Evolutionary conservation across 2,329 filamentous ascomycete genomes (phyloP).

Genomic region (Paraphaeosphaeria minitans): DNA sequence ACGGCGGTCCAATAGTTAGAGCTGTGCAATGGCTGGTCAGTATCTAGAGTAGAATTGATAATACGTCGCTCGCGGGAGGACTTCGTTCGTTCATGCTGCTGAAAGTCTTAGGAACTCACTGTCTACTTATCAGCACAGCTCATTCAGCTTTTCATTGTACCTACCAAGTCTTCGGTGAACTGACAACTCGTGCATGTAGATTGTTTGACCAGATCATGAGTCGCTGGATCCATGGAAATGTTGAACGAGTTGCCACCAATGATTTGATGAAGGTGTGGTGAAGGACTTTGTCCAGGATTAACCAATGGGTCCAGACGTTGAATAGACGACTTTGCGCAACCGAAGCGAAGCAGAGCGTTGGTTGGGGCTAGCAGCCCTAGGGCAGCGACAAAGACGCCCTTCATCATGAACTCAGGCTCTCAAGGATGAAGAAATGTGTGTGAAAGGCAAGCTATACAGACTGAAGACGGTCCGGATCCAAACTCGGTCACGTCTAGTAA

Average conservation of each 20-base stretch:
- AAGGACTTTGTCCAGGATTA: conserved; percentile 19
- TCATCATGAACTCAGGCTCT: conserved; percentile 22
- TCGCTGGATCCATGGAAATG: conserved; percentile 44
- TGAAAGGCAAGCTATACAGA: background rate
- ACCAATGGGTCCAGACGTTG: conserved; percentile 22
- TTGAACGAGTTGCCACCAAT: conserved; percentile 54
- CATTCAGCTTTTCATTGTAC: background rate
- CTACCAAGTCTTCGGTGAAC: conserved; percentile 46
- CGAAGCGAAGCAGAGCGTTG: conserved; percentile 28
- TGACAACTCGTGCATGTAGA: conserved; percentile 50
- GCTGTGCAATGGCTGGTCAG: background rate
- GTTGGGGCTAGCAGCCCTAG: conserved; percentile 26
- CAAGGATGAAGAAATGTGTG: background rate
- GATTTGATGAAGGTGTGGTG: conserved; percentile 36
- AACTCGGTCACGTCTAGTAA: background rate
- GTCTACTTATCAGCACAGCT: background rate
- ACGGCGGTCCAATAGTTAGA: conserved; percentile 34
- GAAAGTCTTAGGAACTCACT: background rate
- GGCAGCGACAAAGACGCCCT: conserved; percentile 20
- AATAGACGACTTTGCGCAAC: conserved; percentile 13
- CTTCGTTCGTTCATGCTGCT: background rate
- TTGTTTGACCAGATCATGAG: conserved; percentile 26
- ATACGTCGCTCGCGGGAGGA: no score
- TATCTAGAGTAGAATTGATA: background rate
- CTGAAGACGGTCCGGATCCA: background rate